Base-by-base conservation (phyloP, 2,329 filamentous ascomycete species). In the Aspergillus transmontanensis region DNA sequence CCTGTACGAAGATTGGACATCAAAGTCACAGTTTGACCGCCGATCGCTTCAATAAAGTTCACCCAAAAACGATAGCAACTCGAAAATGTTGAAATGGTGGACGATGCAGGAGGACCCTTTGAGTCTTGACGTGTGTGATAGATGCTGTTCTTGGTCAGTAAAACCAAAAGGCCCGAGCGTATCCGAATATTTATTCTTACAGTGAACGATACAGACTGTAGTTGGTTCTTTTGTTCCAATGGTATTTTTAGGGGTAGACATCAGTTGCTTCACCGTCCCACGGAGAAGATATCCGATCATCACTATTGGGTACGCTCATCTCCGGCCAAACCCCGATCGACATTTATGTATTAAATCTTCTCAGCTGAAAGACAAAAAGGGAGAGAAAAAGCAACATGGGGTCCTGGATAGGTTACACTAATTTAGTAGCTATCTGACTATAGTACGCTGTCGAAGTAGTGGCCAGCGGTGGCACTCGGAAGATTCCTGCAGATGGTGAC, bases 31-130 rank as follows among this genome's bases (percentile, higher is more conserved):
- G 36, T 39, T 57, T 58, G 56, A 62, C 60, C 60, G 60, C 60
- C 55, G 60, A 58, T 62, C 60, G 26, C 21, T 41, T 54, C 60
- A 62, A 58, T 46, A 62, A 39, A 62, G 60, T 62, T 62, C 56
- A 43, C 21, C 60, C 34, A 53, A 26, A 59, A 59, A 30, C 16
- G 16, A 34, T 53, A 53, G 50, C 30, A 30, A 23, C 11, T 48
- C 21, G 43, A 23, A 21, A 26, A 46, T 46, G 26, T 36, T 55
- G 21, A 34, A 39, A 26, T 21, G 50, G 19, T 5, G n/a, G 21
- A 39, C 32, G 16, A n/a, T 39, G 34, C 30, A 21, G 19, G 30
- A 32, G 48, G 10, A 36, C 32, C 11, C n/a, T n/a, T 39, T 16
- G 16, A n/a, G 16, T 41, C 16, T 41, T 41, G 39, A 41, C 19